phyloP scores from a whole-genome alignment of 2,329 filamentous ascomycete genomes.

The Whalleya microplaca region DNA sequence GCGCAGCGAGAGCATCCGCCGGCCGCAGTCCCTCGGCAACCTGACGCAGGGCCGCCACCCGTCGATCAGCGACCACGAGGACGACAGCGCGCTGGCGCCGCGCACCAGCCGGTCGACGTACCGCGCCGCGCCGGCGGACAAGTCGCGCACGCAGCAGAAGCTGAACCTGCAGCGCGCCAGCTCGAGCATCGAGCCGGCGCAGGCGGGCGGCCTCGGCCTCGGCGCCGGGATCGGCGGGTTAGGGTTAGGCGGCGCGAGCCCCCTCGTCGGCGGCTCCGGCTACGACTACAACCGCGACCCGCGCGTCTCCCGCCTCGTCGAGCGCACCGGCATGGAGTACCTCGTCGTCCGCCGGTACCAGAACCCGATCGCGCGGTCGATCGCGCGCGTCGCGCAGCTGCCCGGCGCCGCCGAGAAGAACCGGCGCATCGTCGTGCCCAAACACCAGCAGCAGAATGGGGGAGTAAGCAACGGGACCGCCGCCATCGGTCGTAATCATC shows the following conservation, averaged over 20 bases:
- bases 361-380: conserved; percentile 68
- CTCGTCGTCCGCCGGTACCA: conserved; percentile 74
- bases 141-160: conserved; percentile 75
- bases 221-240: no score
- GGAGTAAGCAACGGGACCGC: conserved; percentile 41
- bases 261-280: conserved; percentile 56
- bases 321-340: conserved; percentile 73
- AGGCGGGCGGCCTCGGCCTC: conserved; percentile 47
- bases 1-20: conserved; percentile 41
- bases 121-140: conserved; percentile 51
- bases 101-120: conserved; percentile 45
- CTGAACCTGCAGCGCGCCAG: conserved; percentile 74
- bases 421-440: no score
- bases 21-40: conserved; percentile 49
- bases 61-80: conserved; percentile 42
- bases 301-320: conserved; percentile 66
- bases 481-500: no score
- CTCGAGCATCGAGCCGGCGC: conserved; percentile 69
- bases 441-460: conserved; percentile 37
- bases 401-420: conserved; percentile 55
- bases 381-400: conserved; percentile 57
- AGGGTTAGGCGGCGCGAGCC: conserved; percentile 48
- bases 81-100: conserved; percentile 51
- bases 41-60: conserved; percentile 36
- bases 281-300: conserved; percentile 66